Base-by-base conservation (phyloP, 352 stramenopile genomes). In the Saprolegnia parasitica region DNA sequence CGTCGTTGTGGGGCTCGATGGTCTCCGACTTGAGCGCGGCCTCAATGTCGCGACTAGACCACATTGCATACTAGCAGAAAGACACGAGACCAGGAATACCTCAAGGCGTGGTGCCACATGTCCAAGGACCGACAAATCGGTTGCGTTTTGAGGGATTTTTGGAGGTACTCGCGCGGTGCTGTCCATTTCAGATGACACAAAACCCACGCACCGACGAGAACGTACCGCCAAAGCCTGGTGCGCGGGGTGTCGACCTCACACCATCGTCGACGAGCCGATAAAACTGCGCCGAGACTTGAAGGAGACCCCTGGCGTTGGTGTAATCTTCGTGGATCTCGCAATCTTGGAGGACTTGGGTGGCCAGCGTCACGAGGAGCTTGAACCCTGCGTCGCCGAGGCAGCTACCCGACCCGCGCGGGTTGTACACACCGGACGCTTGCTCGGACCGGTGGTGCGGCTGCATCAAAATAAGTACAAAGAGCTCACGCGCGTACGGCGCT, bases 381-480 rank as follows among this genome's bases (percentile, higher is more conserved):
- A 94, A 94, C 23, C 86, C 86, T 2, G 77, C 67, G 20, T 87
- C 72, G 39, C 84, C 86, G 37, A 94, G 87, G 52, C 84, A 92
- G 50, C 83, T 92, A n/a, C 86, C 86, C 2, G 83, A 88, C 16
- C 86, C 86, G 67, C 91, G 90, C 5, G 86, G 84, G 55, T 89
- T 91, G 60, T 91, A 94, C 83, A 80, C 90, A 0, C 56, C 58
- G 39, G 46, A 56, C 11, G 18, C 11, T 32, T 45, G 54, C 24
- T 65, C 58, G 55, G 90, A 90, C 57, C 90, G 82, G 37, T 92
- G 84, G 42, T 74, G 88, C 1, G 86, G 86, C 54, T 94, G 86
- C 86, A 92, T 92, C n/a, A 94, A 64, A 35, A 94, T 94, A 39
- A 94, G 70, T 29, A 94, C 86, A 57, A 94, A 91, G 21, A 94